phyloP scores from a whole-genome alignment of 2,329 filamentous ascomycete genomes.

The Penicillium hesseltinei region DNA sequence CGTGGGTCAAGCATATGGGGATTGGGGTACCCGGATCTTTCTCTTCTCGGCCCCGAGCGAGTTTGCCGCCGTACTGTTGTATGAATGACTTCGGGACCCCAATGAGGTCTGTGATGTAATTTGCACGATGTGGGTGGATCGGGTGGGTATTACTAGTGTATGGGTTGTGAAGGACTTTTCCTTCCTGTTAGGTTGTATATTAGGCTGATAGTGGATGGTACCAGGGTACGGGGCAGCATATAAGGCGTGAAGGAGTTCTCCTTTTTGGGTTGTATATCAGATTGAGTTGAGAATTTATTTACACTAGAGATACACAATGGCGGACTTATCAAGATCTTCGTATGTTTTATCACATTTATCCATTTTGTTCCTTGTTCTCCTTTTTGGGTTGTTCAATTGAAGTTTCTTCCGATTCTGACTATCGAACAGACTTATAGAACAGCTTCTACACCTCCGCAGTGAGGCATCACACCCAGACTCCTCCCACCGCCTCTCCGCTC shows the following conservation, averaged over 20 bases:
- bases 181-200: not conserved
- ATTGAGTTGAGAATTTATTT: not conserved
- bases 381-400: not conserved
- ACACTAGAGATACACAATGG: slow-evolving; percentile 1
- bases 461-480: slow-evolving; percentile 16
- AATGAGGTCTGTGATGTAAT: not conserved
- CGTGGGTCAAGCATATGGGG: not conserved
- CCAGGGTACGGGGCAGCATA: not conserved
- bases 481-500: slow-evolving; percentile 8
- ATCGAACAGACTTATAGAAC: slow-evolving; percentile 11
- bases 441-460: slow-evolving; percentile 13
- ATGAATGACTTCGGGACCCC: not conserved
- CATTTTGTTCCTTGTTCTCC: not conserved
- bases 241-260: not conserved
- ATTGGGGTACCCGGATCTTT: not conserved
- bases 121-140: not conserved
- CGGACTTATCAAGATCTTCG: slow-evolving; percentile 2
- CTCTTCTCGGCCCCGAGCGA: not conserved
- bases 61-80: not conserved
- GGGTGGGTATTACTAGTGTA: not conserved
- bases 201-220: not conserved
- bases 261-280: not conserved
- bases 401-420: slow-evolving; percentile 3
- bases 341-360: not conserved
- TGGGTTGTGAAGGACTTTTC: not conserved